Base-by-base conservation (phyloP, 75 land plant species). In the Azolla pinnata region DNA sequence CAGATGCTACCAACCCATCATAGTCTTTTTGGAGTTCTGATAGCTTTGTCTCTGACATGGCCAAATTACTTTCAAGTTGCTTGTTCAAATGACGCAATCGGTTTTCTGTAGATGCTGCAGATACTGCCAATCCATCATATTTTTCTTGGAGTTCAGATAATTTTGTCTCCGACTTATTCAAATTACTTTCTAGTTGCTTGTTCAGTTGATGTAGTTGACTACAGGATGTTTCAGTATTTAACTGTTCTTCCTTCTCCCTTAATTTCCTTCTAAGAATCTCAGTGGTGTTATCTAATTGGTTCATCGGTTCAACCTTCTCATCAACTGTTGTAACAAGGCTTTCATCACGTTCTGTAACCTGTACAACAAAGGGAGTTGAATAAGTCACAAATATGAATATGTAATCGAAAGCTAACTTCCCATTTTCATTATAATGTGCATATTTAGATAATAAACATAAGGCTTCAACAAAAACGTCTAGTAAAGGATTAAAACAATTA, bases 11-110 rank as follows among this genome's bases (percentile, higher is more conserved):
- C 3, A 52, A 29, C 29, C 54, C 28, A 25, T 52, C 28, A 25
- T 52, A 52, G 14, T 52, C 29, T 52, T 2, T 25, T 52, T 52
- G 54, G 27, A 52, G 2, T 52, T 52, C 54, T 52, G 54, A 18
- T 24, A 52, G 29, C 24, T 52, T 52, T 4, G 54, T 14, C 27
- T 52, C 54, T 52, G 54, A 24, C 24, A 1, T 52, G 28, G 54
- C 54, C 27, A 52, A 4, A 52, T 26, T 52, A 14, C 54, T 52
- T 3, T 26, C 54, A 3, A 52, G 27, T 14, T 52, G 54, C 14
- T 52, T 52, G 54, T 52, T 52, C 54, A 52, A 24, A 2, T 52
- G 25, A 46, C 21, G 49, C 25, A 52, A 27, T 26, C 27, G 54
- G 27, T 27, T 24, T 27, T 52, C 54, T 23, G 21, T 18, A 4